Percentiles rank a stretch among this genome's conserved stretches.
These are phyloP conservation scores for Leccinum disarticulatum DNA, from an alignment of 768 basidiomycete species.

Conservation along the genomic window DNA sequence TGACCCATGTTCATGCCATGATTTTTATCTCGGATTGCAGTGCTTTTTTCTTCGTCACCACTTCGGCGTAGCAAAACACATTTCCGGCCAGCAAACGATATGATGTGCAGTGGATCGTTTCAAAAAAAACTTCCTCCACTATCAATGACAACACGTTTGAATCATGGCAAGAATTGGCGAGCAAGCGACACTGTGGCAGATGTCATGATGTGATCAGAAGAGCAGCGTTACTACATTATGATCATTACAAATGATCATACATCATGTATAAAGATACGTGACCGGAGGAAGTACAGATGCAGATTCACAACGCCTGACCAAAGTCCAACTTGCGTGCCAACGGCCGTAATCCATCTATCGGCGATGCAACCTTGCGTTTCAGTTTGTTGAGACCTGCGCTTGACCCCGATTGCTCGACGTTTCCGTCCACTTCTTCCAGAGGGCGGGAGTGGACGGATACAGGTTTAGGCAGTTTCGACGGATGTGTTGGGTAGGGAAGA, in stretches of 20 bases:
- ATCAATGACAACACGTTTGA: not conserved
- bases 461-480: slow-evolving; percentile 84
- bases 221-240: not conserved
- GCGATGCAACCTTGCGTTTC: slow-evolving; percentile 70
- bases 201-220: not conserved
- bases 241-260: not conserved
- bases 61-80: not conserved
- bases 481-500: slow-evolving; percentile 84
- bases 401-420: slow-evolving; percentile 51
- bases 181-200: not conserved
- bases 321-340: slow-evolving; percentile 77
- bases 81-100: not conserved
- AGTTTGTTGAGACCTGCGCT: slow-evolving; percentile 55
- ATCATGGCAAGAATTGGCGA: not conserved
- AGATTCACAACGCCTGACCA: slow-evolving; percentile 37
- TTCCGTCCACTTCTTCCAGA: slow-evolving; percentile 77
- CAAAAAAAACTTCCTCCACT: not conserved
- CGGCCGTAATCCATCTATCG: slow-evolving; percentile 50
- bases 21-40: not conserved
- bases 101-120: not conserved
- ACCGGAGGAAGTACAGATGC: not conserved
- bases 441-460: slow-evolving; percentile 49
- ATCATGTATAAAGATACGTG: not conserved
- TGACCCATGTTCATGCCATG: no score
- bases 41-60: not conserved